Evolutionary conservation across 805 yeast species (phyloP), one percentile per base, ranked within the genome.

Genomic region (Wickerhamiella qilinensis): DNA sequence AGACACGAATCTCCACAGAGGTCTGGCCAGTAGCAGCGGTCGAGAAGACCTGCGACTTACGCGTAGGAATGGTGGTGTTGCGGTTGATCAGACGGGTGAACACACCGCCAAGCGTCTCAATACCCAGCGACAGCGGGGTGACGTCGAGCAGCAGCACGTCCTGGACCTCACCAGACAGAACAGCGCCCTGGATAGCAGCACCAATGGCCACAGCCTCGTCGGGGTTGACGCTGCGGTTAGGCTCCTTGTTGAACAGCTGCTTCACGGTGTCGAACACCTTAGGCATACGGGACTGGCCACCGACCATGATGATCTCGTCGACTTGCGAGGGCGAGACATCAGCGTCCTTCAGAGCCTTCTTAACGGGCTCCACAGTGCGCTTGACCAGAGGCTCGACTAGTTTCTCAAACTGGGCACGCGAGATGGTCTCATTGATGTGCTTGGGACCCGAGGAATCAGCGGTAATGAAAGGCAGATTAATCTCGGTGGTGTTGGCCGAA

Each of bases 171-270:
- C 96, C 96, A 43, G 93, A 80, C 47, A 85, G 69, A 46, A 85
- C 93, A 54, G 94, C 96, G 64, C 95, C 96, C 68, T 85, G 96
- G 53, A 85, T 86, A 42, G 95, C 95, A 47, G 96, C 96, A 66
- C 96, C 96, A 64, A 85, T 75, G 50, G 93, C 91, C 44, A 81
- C 93, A 35, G 93, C 93, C 68, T 81, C 93, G 57, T 81, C 93
- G 36, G 96, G 96, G 75, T 85, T 85, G 53, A 85, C 94, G 39
- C 88, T 75, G 68, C 80, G 84, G 56, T 82, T 79, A 51, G 94
- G 93, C 51, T 76, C 81, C 62, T 71, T 78, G 56, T 77, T 77
- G 64, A 85, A 85, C 54, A 81, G 69, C 38, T 69, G 57, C 65
- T 74, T 76, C 53, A 82, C 93, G 46, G 80, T 74, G 54, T 80